Evolutionary conservation across 2,329 filamentous ascomycete genomes (phyloP), one percentile per base, ranked within the genome.

Genomic region (Cordyceps fumosorosea): DNA sequence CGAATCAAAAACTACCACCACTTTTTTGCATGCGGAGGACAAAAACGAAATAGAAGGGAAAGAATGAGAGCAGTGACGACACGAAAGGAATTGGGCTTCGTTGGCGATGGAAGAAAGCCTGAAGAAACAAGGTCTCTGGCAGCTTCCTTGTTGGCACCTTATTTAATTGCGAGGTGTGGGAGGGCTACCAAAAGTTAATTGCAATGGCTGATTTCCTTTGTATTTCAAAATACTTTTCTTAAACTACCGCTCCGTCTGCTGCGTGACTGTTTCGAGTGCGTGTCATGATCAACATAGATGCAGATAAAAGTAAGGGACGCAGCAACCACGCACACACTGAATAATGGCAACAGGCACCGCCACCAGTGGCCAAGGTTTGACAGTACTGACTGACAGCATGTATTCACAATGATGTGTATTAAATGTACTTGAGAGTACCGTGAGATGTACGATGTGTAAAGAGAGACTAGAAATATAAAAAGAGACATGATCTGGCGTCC

Each of bases 111-210:
- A 37, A 40, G 45, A 37, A 52, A 53, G 44, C 26, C 48, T 62
- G 69, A 71, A 71, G 70, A 72, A 72, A 69, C 71, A 72, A 74
- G 72, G 71, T 60, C 70, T 74, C 70, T 66, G 72, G 71, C 71
- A 72, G 70, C 70, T 71, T 70, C 72, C 71, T 73, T 62, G 53
- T 62, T 57, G 52, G 70, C 73, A 71, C 72, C 73, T 75, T 72
- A 62, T 70, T 62, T 58, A 58, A 54, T 73, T 66, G 65, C 67
- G 51, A 73, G 74, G 71, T 75, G 74, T 66, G 69, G 48, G 70
- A 66, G 71, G 74, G 70, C 70, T 73, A 73, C 73, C 70, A 76
- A 76, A 76, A 77, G 75, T 77, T 63, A 60, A 76, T 77, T 75
- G 75, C 74, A 72, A 74, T 67, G 71, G 70, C 69, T 72, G 69